Conservation (phyloP, 352 stramenopile genomes). For the Phytophthora citrophthora region DNA sequence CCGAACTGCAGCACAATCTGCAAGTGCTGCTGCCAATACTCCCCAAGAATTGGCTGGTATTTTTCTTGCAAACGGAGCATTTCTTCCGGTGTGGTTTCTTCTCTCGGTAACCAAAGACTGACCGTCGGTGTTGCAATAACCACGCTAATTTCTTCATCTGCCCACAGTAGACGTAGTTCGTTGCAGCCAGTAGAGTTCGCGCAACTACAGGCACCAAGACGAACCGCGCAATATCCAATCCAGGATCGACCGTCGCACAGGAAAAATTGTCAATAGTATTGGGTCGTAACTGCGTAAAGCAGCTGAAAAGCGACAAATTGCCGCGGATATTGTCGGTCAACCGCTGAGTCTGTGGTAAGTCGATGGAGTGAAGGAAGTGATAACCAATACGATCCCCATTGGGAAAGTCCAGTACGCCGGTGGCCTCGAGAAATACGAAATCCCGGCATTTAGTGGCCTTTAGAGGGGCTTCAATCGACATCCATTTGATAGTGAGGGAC, state of each 20-base stretch:
- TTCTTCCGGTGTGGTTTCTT: neutral
- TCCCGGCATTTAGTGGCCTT: neutral
- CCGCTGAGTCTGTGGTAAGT: slow-evolving; percentile 37
- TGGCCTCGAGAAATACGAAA: neutral
- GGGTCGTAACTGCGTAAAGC: slow-evolving; percentile 41
- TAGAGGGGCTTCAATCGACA: slow-evolving; percentile 26
- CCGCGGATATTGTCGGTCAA: slow-evolving; percentile 35
- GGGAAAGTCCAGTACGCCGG: neutral
- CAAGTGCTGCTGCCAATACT: slow-evolving; percentile 27
- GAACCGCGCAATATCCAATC: slow-evolving; percentile 27
- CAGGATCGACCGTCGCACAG: slow-evolving; percentile 24
- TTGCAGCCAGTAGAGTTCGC: slow-evolving; percentile 33
- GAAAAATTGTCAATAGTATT: slow-evolving; percentile 45
- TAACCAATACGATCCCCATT: slow-evolving; percentile 1
- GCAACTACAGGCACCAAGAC: slow-evolving; percentile 24
- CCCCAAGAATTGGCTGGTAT: slow-evolving; percentile 17
- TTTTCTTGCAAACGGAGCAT: slow-evolving; percentile 32
- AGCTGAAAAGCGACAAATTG: slow-evolving; percentile 40
- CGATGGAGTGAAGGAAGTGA: slow-evolving; percentile 29
- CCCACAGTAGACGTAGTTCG: slow-evolving; percentile 42
- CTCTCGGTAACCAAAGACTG: neutral
- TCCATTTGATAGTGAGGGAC: slow-evolving; percentile 34
- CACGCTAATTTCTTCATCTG: slow-evolving; percentile 60
- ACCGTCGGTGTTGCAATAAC: slow-evolving; percentile 23
- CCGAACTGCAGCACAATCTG: slow-evolving; percentile 22